Evolutionary conservation across 164 flowering plant genomes (phyloP), one percentile per base, ranked within the genome.

Genomic region (Kingdonia uniflora): DNA sequence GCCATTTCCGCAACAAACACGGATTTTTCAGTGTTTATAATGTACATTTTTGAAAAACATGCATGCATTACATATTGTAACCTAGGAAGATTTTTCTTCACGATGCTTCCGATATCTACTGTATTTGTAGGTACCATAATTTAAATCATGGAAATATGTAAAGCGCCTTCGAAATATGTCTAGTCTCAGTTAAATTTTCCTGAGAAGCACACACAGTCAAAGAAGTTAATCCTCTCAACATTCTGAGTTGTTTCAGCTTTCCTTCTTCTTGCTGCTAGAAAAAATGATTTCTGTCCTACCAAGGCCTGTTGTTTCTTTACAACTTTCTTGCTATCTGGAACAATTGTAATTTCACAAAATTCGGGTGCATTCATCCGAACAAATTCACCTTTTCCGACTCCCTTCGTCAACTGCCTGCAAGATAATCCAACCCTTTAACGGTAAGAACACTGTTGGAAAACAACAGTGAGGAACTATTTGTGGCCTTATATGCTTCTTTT

Each of bases 311-410:
- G 57, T 42, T 19, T 42, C 1, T 68, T 73, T 35, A 29, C 19
- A 11, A 70, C 62, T 55, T 68, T 77, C 58, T 70, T 77, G 15
- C 89, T 91, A 16, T 67, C 54, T 43, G 44, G 65, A 15, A 90
- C 73, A 55, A 82, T 56, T 11, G 57, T 71, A 10, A 90, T 82
- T 50, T 82, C 74, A 61, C 97, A 90, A 35, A 49, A 77, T 0
- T 77, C 84, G 0, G 94, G 89, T 12, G 94, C 95, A 62, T 77
- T 71, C 70, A 75, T 81, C 56, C 57, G 72, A n/a, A 90, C 73
- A 45, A 60, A 65, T 55, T 80, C 80, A 61, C 79, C 81, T 60
- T 63, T 86, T 5, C 69, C 65, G 43, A 56, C 4, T 39, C 71
- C 79, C 65, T 66, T 78, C 64, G 53, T 64, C 38, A 59, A 49